phyloP scores from a whole-genome alignment of 306 rosid species.

The Phaseolus lunatus region DNA sequence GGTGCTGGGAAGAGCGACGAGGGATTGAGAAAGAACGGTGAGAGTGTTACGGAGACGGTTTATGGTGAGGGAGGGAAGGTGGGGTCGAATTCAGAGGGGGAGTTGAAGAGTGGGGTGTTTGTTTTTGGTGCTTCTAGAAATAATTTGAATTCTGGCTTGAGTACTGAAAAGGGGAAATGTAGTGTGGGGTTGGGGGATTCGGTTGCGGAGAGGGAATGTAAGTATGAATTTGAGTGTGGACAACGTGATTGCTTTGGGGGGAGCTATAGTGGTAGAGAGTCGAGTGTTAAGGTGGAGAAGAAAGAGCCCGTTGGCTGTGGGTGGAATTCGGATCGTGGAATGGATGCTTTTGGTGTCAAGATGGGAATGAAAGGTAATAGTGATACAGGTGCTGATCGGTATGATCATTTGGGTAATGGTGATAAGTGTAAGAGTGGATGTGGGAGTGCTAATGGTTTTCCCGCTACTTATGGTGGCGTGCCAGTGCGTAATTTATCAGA shows the following conservation, averaged over 20 bases:
- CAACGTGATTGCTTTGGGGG: constrained; percentile 48
- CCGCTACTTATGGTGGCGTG: constrained; percentile 36
- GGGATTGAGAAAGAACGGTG: constrained; percentile 26
- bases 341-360: constrained; percentile 38
- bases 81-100: constrained; percentile 31
- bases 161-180: constrained; percentile 41
- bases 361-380: constrained; percentile 28
- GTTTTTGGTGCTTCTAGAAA: constrained; percentile 49
- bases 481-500: constrained; percentile 55
- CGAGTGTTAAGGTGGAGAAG: constrained; percentile 42
- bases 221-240: constrained; percentile 37
- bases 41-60: constrained; percentile 26
- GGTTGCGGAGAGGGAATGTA: constrained; percentile 35
- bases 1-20: constrained; percentile 41
- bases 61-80: constrained; percentile 40
- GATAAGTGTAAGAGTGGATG: constrained; percentile 32
- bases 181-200: constrained; percentile 36
- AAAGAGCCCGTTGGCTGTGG: constrained; percentile 44
- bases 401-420: constrained; percentile 38
- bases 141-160: constrained; percentile 39
- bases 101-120: constrained; percentile 38
- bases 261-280: constrained; percentile 11
- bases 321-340: constrained; percentile 39
- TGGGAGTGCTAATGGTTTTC: constrained; percentile 40
- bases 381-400: constrained; percentile 26